Base-by-base conservation (phyloP, 169 alveolate genomes). In the Miamiensis avidus region DNA sequence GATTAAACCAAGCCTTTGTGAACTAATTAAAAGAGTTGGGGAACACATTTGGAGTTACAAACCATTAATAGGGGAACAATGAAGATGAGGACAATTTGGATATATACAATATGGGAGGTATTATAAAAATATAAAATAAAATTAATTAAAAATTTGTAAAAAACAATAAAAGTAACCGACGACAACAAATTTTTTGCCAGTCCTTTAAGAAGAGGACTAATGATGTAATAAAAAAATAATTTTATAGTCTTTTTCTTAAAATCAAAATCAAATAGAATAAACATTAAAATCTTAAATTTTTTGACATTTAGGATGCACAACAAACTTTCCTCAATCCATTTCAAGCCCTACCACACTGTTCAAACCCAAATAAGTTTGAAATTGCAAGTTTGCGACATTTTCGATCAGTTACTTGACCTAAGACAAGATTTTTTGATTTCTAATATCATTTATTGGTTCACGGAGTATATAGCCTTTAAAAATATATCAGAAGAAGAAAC, bases 341-440 rank as follows among this genome's bases (percentile, higher is more conserved):
- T 11, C 20, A 20, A 49, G 20, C 26, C 4, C 69, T 11, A 49
- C 4, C 20, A 49, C 4, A 49, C 20, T 11, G 4, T 49, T 49
- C 4, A 4, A 11, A 11, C 69, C 20, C 20, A 86, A 75, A 81
- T 86, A 33, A 86, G 81, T 6, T 81, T 86, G 0, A 86, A 86
- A 65, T 65, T 86, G n/a, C 33, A 79, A 27, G 31, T 86, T 25
- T 86, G 90, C 65, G 84, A 86, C 64, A 74, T 86, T 0, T 81
- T 86, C 65, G 90, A 86, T 65, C 74, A 84, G 29, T 76, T 86
- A 1, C 72, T 86, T 4, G 84, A 86, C 75, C 75, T 86, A 84
- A 79, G 90, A 69, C 33, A 86, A 86, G 84, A 86, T 75, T 86
- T 73, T 69, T 32, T 86, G 0, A 75, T 86, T 74, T 31, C 49